Evolutionary conservation across 768 basidiomycete genomes (phyloP).

Genomic region (Nidularia pulvinata): DNA sequence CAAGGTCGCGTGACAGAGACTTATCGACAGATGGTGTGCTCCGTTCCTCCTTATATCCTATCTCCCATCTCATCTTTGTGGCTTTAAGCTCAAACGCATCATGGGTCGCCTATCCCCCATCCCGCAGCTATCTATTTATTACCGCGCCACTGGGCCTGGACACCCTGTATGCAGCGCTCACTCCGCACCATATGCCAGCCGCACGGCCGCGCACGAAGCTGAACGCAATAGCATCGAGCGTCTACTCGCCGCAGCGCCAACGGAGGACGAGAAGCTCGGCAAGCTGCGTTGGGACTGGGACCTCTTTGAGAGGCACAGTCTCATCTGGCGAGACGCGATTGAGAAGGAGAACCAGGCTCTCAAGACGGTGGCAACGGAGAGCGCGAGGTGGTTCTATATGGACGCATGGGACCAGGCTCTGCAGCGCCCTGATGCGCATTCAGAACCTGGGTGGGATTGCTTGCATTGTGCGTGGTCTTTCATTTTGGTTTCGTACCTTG

Average conservation of each 20-base stretch:
- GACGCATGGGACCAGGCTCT: constrained; percentile 21
- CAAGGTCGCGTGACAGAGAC: constrained; percentile 21
- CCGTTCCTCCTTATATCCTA: background rate
- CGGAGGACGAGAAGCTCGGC: background rate
- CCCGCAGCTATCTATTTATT: constrained; percentile 12
- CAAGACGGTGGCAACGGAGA: constrained; percentile 3
- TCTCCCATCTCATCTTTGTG: background rate
- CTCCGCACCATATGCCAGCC: constrained; percentile 13
- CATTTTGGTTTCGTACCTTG: background rate
- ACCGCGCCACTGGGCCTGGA: constrained; percentile 22
- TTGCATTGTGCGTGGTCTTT: constrained; percentile 18
- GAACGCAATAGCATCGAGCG: background rate
- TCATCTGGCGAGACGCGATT: constrained; percentile 11
- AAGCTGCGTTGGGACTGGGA: constrained; percentile 23
- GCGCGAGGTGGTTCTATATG: constrained; percentile 20
- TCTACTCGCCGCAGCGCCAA: no score
- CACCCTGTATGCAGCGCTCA: constrained; percentile 17
- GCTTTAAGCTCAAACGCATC: background rate
- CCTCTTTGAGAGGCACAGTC: constrained; percentile 18
- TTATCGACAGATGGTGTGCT: constrained; percentile 22
- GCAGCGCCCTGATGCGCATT: constrained; percentile 23
- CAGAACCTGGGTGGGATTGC: constrained; percentile 21
- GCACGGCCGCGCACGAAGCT: background rate
- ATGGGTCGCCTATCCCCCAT: background rate
- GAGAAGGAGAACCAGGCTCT: constrained; percentile 8